Evolutionary conservation across 345 rosid genomes (phyloP), one percentile per base, ranked within the genome.

Genomic region (Atalantia buxifolia): DNA sequence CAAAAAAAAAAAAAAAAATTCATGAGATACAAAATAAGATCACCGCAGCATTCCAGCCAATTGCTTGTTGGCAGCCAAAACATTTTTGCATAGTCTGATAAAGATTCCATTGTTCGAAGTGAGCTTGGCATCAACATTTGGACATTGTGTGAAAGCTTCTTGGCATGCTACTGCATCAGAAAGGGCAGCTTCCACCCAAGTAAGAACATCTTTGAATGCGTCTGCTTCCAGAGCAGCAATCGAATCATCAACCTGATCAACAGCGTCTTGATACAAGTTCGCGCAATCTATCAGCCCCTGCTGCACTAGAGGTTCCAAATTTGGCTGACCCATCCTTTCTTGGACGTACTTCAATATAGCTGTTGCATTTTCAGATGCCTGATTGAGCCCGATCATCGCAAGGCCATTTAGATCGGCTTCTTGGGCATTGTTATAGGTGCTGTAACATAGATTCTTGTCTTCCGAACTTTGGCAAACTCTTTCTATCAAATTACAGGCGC

Each of bases 261-360:
- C 83, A 0, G 92, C 93, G 42, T 91, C 94, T 5, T 78, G 21
- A 83, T 90, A 92, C 6, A 60, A 69, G 8, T 92, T 91, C 4
- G 77, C 68, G 69, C 97, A 95, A 73, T 95, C 94, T 1, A 75
- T 72, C 36, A 93, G 89, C 22, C 84, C 81, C 81, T 95, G 92
- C 75, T 93, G 85, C 5, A 82, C 65, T 0, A 79, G 70, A 0
- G 94, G 97, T 7, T 82, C 96, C 59, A 88, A 81, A 33, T 63
- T 72, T 0, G 69, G 67, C 0, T 75, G 69, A 3, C 85, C 81
- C 66, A 76, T 38, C 14, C 78, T 27, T 71, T 84, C 82, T 74
- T 84, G 80, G 76, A 91, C 83, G 81, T 78, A 81, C 66, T 74
- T 45, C 3, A 87, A 64, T 0, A 89, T 87, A 67, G 81, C 80